These are phyloP conservation scores for Paxillus rubicundulus DNA, from an alignment of 768 basidiomycete genomes.

Conservation along the genomic window DNA sequence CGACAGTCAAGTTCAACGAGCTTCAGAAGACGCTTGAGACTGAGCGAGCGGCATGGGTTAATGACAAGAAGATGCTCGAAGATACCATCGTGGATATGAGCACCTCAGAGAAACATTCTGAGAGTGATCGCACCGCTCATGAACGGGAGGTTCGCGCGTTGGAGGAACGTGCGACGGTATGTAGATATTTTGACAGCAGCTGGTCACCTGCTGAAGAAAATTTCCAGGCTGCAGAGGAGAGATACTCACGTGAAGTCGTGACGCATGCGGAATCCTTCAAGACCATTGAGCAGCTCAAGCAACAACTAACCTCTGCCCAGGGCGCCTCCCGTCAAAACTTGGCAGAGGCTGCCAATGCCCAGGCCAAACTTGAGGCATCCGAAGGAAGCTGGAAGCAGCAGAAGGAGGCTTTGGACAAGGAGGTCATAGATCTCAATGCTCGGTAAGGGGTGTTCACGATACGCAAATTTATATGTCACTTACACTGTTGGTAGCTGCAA, in stretches of 20 bases:
- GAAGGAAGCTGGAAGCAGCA: constrained; percentile 82
- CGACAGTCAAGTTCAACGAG: constrained; percentile 50
- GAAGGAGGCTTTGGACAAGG: constrained; percentile 73
- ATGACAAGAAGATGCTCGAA: constrained; percentile 80
- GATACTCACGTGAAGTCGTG: constrained; percentile 78
- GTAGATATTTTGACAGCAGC: constrained; percentile 4
- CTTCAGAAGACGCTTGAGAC: constrained; percentile 63
- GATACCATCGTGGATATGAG: constrained; percentile 80
- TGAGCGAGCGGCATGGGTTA: constrained; percentile 68
- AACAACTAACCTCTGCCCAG: constrained; percentile 55
- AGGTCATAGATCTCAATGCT: constrained; percentile 65
- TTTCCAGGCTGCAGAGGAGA: constrained; percentile 67
- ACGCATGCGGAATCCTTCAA: constrained; percentile 86
- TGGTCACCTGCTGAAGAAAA: not conserved
- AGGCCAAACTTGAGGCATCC: constrained; percentile 66
- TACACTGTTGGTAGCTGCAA: constrained; percentile 47
- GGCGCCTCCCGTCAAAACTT: constrained; percentile 54
- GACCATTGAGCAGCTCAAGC: constrained; percentile 58
- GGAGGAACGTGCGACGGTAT: constrained; percentile 68
- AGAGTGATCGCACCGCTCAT: constrained; percentile 59
- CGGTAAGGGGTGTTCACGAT: constrained; percentile 44
- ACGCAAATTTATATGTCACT: not conserved
- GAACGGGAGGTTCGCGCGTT: constrained; percentile 65
- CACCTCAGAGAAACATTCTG: constrained; percentile 65
- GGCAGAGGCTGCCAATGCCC: constrained; percentile 68